Evolutionary conservation across 495 filamentous ascomycete genomes (phyloP), one percentile per base, ranked within the genome.

Genomic region (Talaromyces trachyspermus): DNA sequence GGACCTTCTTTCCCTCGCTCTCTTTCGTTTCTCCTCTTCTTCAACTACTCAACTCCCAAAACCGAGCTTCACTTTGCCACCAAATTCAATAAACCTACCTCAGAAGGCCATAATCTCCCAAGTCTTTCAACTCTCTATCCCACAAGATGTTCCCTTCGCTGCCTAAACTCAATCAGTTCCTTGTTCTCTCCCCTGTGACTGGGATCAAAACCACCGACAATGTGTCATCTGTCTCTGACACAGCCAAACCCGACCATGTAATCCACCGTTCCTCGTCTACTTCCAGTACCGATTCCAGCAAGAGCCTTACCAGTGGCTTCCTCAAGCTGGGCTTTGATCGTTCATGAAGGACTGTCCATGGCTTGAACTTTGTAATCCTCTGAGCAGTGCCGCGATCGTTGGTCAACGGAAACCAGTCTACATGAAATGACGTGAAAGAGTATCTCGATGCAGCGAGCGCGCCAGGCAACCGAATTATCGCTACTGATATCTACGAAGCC

Each of bases 301-400:
- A 22, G 14, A 17, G 27, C 29, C 37, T 46, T 33, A 14, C 44
- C 10, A 19, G 44, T 11, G 12, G n/a, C 15, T 46, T 46, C 30
- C 44, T 46, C 32, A 46, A 46, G 32, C 44, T 46, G 11, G 44
- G 44, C 18, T 46, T 14, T 46, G 44, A 46, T 19, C 44, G 44
- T 12, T 46, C 44, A 11, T 46, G 44, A 46, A 37, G 9, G 39
- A 6, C 30, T 4, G 15, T 35, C n/a, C 29, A 4, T 14, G 5
- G 9, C 29, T 19, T 36, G 17, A 32, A 10, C 11, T 2, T 32
- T 14, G 20, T 19, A 46, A 45, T 33, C 27, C 26, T n/a, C 25
- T 19, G 10, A 12, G 8, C 17, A 44, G 19, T 17, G 14, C n/a
- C 11, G 17, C 5, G 4, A 36, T 14, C 5, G 17, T 36, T 6